Percentiles rank a stretch among this genome's conserved stretches.
phyloP scores from a whole-genome alignment of 2,329 filamentous ascomycete genomes.

The Torrubiellomyces zombiae region DNA sequence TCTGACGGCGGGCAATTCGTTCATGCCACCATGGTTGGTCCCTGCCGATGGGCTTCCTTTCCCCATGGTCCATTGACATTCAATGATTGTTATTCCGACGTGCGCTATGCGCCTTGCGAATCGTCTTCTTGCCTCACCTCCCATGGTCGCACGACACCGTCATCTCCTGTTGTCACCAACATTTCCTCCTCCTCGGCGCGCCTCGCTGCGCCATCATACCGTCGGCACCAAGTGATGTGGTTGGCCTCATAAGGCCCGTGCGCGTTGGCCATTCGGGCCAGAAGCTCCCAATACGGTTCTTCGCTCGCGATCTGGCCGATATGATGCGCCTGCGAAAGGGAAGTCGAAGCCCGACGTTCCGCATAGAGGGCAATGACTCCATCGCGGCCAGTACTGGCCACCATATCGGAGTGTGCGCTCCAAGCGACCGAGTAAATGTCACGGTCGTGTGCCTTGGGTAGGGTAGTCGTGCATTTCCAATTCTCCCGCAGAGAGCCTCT shows the following conservation, averaged over 20 bases:
- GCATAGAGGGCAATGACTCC: constrained; percentile 65
- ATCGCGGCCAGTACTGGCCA: constrained; percentile 84
- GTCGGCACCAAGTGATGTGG: constrained; percentile 71
- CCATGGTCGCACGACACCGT: constrained; percentile 80
- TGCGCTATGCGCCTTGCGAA: not conserved
- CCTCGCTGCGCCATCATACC: constrained; percentile 49
- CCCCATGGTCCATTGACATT: too few species aligned
- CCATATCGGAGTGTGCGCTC: constrained; percentile 59
- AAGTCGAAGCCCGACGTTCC: too few species aligned
- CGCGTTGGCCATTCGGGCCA: constrained; percentile 53
- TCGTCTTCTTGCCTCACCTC: constrained; percentile 23
- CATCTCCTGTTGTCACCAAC: constrained; percentile 79
- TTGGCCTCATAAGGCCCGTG: constrained; percentile 94
- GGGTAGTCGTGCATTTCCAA: constrained; percentile 61
- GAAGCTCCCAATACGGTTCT: constrained; percentile 66
- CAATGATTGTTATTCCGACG: too few species aligned
- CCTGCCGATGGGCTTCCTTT: too few species aligned
- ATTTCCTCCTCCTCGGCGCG: constrained; percentile 56
- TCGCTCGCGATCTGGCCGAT: too few species aligned
- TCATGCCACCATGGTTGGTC: too few species aligned
- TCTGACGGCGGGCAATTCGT: too few species aligned
- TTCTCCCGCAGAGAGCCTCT: constrained; percentile 60
- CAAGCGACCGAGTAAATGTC: constrained; percentile 75
- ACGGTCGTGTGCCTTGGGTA: constrained; percentile 61
- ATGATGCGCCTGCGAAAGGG: too few species aligned